Evolutionary conservation across 202 grass and related monocot genomes (phyloP).

Genomic region (Panicum virgatum): DNA sequence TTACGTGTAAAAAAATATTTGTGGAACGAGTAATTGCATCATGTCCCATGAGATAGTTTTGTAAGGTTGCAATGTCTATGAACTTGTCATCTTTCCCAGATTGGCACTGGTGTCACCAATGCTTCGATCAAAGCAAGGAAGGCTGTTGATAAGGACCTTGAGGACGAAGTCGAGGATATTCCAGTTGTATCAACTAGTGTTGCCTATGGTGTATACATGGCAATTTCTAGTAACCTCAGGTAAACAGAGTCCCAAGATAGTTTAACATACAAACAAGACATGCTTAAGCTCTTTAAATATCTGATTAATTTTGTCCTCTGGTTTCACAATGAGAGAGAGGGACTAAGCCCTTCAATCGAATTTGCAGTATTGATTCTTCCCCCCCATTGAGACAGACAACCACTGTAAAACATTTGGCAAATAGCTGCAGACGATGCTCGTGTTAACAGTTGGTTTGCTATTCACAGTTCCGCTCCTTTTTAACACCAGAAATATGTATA

Average conservation of each 20-base stretch:
- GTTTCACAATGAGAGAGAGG: background rate
- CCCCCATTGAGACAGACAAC: background rate
- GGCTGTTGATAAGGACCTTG: slow-evolving; percentile 57
- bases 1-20: background rate
- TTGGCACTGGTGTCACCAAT: slow-evolving; percentile 71
- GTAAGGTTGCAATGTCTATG: background rate
- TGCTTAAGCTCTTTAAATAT: background rate
- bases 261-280: background rate
- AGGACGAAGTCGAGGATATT: slow-evolving; percentile 54
- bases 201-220: slow-evolving; percentile 87
- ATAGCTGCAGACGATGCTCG: background rate
- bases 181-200: slow-evolving; percentile 65
- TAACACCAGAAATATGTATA: background rate
- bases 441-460: background rate
- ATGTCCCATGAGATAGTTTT: slow-evolving; percentile 1
- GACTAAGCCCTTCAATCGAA: background rate
- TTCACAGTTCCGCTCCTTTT: background rate
- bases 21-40: background rate
- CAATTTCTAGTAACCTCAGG: slow-evolving; percentile 90
- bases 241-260: slow-evolving; percentile 28
- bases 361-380: background rate
- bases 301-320: background rate
- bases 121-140: slow-evolving; percentile 65
- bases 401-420: background rate
- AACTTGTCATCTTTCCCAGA: slow-evolving; percentile 47